phyloP scores from a whole-genome alignment of 2,329 filamentous ascomycete species.

The Mariannaea sp. region DNA sequence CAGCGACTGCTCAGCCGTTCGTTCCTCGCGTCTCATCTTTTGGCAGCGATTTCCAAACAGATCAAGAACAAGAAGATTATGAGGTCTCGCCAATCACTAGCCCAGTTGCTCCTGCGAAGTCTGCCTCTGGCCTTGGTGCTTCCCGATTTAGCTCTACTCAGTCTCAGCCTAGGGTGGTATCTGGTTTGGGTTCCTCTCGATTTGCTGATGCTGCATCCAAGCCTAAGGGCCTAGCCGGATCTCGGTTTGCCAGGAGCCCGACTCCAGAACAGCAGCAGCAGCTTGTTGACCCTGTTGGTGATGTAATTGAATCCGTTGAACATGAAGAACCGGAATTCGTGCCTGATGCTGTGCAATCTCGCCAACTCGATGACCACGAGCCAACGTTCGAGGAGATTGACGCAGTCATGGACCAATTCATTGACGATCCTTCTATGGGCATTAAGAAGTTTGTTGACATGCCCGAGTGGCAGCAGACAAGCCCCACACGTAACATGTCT shows the following conservation, averaged over 20 bases:
- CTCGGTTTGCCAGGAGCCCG: constrained; percentile 51
- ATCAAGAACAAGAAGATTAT: constrained; percentile 27
- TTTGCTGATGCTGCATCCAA: constrained; percentile 53
- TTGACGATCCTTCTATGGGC: constrained; percentile 73
- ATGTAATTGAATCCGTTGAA: constrained; percentile 40
- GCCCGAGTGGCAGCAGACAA: constrained; percentile 47
- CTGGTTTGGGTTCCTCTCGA: constrained; percentile 51
- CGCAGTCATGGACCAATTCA: constrained; percentile 85
- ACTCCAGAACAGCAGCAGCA: constrained; percentile 36
- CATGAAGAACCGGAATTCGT: constrained; percentile 30
- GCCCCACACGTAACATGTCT: constrained; percentile 31
- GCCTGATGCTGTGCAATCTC: constrained; percentile 22
- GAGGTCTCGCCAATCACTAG: constrained; percentile 31
- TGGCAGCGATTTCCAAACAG: constrained; percentile 26
- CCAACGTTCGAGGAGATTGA: constrained; percentile 84
- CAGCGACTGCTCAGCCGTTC: constrained; percentile 74
- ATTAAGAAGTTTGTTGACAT: constrained; percentile 65
- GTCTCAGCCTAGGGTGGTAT: constrained; percentile 40
- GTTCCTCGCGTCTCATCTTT: constrained; percentile 50
- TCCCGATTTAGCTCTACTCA: constrained; percentile 32
- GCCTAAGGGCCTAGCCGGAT: constrained; percentile 49
- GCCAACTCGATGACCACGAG: constrained; percentile 38
- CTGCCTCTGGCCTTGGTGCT: constrained; percentile 26
- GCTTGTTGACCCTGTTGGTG: constrained; percentile 36
- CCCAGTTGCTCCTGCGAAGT: constrained; percentile 25